Base-by-base conservation (phyloP, 1,139 yeast genomes). In the Hanseniaspora gamundiae region DNA sequence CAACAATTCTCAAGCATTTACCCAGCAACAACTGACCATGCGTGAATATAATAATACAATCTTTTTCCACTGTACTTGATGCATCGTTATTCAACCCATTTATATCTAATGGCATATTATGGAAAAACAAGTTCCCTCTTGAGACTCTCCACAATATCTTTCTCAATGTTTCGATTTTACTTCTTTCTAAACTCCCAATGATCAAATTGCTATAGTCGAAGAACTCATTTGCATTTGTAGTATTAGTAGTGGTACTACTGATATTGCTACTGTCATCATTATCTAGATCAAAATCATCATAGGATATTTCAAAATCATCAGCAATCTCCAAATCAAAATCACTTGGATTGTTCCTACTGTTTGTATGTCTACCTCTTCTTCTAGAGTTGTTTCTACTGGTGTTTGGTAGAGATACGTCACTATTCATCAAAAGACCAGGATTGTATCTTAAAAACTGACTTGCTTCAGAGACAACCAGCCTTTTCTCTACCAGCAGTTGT, bases 81-180 rank as follows among this genome's bases (percentile, higher is more conserved):
- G n/a, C n/a, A n/a, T n/a, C n/a, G n/a, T n/a, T n/a, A n/a, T 29
- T n/a, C 13, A 24, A 24, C 9, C 26, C 17, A 29, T 11, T 29
- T 7, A 29, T 77, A 11, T 69, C 64, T 43, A 80, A 68, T 46
- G 79, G 82, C 44, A 74, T 73, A 52, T 78, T 73, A 52, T 78
- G 77, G 59, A 79, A 76, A 57, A 71, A 78, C 53, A 81, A 64
- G 55, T 81, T 81, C 58, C 88, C 86, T 61, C 86, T 74, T 49
- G 80, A 68, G 16, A 78, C 72, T 64, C 91, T 71, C 83, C 85
- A 80, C 43, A 82, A 64, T 39, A 82, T 80, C 54, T 72, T 79
- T 56, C 81, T 85, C 48, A 82, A 65, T 1, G 74, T 64, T 33
- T 68, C 69, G 28, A 78, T 74, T 55, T 79, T 81, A 13, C 69